Base-by-base conservation (phyloP, 176 grass and related monocot genomes). In the Carex littledalei region DNA sequence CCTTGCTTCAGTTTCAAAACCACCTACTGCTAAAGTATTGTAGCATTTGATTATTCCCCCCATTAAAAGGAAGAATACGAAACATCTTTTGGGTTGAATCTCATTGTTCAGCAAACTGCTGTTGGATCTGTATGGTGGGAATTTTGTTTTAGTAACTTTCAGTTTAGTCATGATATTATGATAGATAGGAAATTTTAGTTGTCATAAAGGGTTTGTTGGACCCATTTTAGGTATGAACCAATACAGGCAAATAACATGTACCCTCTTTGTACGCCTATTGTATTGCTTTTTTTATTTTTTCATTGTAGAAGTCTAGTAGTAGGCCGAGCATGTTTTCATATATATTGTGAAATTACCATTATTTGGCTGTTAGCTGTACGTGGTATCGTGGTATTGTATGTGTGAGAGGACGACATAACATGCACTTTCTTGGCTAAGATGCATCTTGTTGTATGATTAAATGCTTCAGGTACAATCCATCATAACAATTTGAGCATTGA, bases 1-100 rank as follows among this genome's bases (percentile, higher is more conserved):
- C 3, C 78, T 99, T 50, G 22, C 68, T 61, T 70, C 64, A 62
- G 67, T 85, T 85, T 34, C 84, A 9, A 85, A 85, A 47, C 32
- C 68, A 52, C 0, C 41, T 14, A 45, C 24, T 17, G 45, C 59
- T 22, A 83, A 83, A 83, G 80, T 63, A 45, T 22, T 64, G 32
- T 63, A 83, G 21, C 14, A 66, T 82, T 45, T 64, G 17, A 65
- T 15, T 26, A 47, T 49, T 49, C 29, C 59, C 65, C 57, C 59
- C 49, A 8, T 83, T 66, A 47, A 45, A 5, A 21, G 54, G 31
- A 29, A 82, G 32, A 52, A 83, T 20, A 26, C 3, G 32, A 63
- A 45, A 66, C 18, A 76, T 5, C 10, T 55, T 15, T 31, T 78
- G 52, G 47, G 45, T 22, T 50, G 80, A 35, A 52, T 67, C 59